Base-by-base conservation (phyloP, 208 protist genomes). In the Lotmaria passim region DNA sequence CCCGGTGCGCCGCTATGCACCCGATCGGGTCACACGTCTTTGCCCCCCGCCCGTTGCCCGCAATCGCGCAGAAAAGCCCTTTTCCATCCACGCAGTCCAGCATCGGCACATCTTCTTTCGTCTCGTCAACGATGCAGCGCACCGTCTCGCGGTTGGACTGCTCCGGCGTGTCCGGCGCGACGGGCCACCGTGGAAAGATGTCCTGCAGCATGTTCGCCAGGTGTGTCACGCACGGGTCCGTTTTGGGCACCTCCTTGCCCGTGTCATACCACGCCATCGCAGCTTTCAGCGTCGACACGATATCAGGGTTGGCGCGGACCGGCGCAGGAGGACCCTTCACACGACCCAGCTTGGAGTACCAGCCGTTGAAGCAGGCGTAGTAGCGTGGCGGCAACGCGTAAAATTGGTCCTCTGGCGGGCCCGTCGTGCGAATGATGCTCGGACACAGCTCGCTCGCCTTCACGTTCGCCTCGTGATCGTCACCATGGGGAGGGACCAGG, bases 1-100 rank as follows among this genome's bases (percentile, higher is more conserved):
- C 46, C 7, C 60, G 50, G 50, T 69, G 69, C 34, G 71, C 77
- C 30, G 65, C 71, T 10, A 75, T 66, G 38, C 61, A 52, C 6
- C 77, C 71, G 46, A 82, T 75, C 61, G 69, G 39, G 39, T 82
- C 71, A 39, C 71, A 82, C 53, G 55, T 23, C 57, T 78, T 78
- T 14, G 66, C 66, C 0, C 70, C 66, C 8, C 41, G 28, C 3
- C 71, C 77, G 48, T 69, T 70, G 19, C 71, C 71, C 15, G 59
- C 77, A 7, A 82, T 3, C 1, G 60, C 59, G 26, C 64, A 71
- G 62, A 58, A 57, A n/a, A 76, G 58, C 0, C 69, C 65, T 10
- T 61, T 33, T 0, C 63, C 65, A 23, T 78, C 59, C 17, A 55
- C 70, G 50, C 62, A 55, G n/a, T 58, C 71, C 28, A 82, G 61